Percentiles rank a stretch among this genome's conserved stretches.
phyloP scores from a whole-genome alignment of 108 stramenopile species.

The Aurantiochytrium sp. region DNA sequence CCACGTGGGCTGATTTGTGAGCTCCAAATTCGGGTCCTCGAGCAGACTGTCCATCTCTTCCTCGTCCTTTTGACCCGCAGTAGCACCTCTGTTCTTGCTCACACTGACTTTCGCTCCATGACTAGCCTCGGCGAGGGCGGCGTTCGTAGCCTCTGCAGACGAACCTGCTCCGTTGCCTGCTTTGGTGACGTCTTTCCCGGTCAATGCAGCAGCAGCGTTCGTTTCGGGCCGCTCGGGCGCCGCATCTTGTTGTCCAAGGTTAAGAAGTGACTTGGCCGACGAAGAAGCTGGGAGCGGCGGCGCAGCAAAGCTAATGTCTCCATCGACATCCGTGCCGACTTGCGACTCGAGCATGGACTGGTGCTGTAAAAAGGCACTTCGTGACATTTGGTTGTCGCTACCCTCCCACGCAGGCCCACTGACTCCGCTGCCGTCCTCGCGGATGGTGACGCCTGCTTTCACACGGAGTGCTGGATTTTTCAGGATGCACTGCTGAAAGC shows the following conservation, averaged over 20 bases:
- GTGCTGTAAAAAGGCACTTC: neutral
- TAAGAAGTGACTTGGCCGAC: no score
- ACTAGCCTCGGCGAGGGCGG: no score
- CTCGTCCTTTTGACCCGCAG: neutral
- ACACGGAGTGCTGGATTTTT: neutral
- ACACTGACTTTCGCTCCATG: no score
- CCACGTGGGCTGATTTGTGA: neutral
- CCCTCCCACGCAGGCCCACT: neutral
- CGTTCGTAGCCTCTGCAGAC: no score
- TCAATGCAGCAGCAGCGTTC: no score
- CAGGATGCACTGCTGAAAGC: constrained; percentile 13
- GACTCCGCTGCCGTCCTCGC: neutral
- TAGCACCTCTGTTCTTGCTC: neutral
- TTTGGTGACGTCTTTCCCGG: no score
- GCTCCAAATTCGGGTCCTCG: neutral
- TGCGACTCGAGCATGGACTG: constrained; percentile 11
- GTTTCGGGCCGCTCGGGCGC: no score
- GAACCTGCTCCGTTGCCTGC: no score
- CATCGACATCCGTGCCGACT: neutral
- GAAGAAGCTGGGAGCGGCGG: no score
- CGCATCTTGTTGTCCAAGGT: no score
- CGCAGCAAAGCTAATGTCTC: no score
- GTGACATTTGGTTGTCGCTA: neutral
- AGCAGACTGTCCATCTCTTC: neutral
- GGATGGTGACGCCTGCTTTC: neutral